Conservation (phyloP, 768 basidiomycete genomes). For the Leucogyrophana mollusca region DNA sequence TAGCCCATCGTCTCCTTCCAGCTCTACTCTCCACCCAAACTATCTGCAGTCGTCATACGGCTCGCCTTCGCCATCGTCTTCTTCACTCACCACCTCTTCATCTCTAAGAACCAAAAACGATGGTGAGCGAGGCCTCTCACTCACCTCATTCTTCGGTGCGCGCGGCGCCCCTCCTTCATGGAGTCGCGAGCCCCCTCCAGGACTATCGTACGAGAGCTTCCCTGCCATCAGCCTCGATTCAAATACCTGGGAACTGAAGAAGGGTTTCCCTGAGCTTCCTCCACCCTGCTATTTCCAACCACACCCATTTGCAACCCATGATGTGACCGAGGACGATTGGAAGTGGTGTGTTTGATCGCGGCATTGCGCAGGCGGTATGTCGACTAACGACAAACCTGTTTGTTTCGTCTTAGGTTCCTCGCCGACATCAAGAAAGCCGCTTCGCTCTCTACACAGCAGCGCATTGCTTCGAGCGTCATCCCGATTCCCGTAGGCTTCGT, state of each 20-base stretch:
- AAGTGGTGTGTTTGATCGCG: slow-evolving; percentile 19
- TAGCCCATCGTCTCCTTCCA: too few species aligned
- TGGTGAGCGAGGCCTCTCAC: too few species aligned
- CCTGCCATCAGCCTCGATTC: too few species aligned
- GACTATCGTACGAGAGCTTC: too few species aligned
- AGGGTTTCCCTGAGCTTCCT: slow-evolving; percentile 35
- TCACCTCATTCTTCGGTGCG: too few species aligned
- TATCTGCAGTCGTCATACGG: too few species aligned
- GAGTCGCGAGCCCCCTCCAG: too few species aligned
- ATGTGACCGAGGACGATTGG: slow-evolving; percentile 45
- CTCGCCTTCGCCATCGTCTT: too few species aligned
- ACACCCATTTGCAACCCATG: slow-evolving; percentile 45
- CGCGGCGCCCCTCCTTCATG: too few species aligned
- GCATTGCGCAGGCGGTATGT: not conserved
- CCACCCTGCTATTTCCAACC: slow-evolving; percentile 31
- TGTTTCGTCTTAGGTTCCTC: slow-evolving; percentile 33
- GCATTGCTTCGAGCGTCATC: slow-evolving; percentile 2
- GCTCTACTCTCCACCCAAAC: too few species aligned
- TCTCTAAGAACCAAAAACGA: too few species aligned
- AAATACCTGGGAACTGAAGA: slow-evolving; percentile 16
- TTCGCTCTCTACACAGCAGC: slow-evolving; percentile 24
- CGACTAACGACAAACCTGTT: not conserved
- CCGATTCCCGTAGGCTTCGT: slow-evolving; percentile 1
- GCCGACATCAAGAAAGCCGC: slow-evolving; percentile 25
- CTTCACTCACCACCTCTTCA: too few species aligned